Base-by-base conservation (phyloP, 1,284 basidiomycete genomes). In the Sporisorium exsertum region DNA sequence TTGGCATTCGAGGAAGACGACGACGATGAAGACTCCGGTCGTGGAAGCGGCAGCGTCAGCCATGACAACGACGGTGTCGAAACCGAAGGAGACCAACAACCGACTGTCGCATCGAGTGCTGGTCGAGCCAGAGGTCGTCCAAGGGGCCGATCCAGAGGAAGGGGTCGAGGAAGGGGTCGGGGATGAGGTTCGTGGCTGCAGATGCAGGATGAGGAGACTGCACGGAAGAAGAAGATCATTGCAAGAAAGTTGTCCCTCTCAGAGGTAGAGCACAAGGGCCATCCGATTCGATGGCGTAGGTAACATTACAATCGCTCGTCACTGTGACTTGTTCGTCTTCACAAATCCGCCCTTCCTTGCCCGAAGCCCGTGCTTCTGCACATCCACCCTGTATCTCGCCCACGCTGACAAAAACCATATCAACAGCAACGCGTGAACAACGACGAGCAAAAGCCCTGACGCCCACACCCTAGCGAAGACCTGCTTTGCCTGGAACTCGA, bases 401-500 rank as follows among this genome's bases (percentile, higher is more conserved):
- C 83, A 85, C 10, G 80, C 72, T 9, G 64, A 58, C 40, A 85
- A 26, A 40, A 77, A 81, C 52, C 65, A 60, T 18, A 65, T 62
- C 35, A 80, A 33, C 32, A 81, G 42, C 20, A 32, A 64, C 2
- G 74, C 64, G 42, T 84, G 82, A 18, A 67, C 60, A 3, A 57
- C 64, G 9, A 85, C 40, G 20, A 84, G 58, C 47, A 66, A 63
- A 15, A 84, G 54, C 7, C 81, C 70, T 4, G 72, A 67, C 35
- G 77, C 67, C 83, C 83, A 85, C 2, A 80, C 59, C 15, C 68
- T 58, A 1, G 78, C 64, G 55, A 79, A 84, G 22, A 77, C 73
- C 62, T 81, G 76, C 60, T 76, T 71, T 12, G 75, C 83, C 32
- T 72, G 40, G 45, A 84, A 84, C 56, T 85, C 84, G 40, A 85